Conservation (phyloP, 768 basidiomycete species). For the Lentinula boryana region DNA sequence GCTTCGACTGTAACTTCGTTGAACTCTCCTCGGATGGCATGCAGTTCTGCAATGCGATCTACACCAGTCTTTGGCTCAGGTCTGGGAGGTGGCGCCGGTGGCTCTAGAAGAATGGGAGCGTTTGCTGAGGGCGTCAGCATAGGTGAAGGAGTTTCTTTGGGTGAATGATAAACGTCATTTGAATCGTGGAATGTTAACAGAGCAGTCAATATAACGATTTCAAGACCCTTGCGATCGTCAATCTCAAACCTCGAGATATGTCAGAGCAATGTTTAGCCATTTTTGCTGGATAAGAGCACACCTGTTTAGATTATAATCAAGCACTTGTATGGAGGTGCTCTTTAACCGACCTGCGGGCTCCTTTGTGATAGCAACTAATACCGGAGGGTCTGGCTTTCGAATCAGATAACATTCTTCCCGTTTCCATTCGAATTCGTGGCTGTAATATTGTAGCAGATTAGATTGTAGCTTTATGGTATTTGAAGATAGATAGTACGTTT, state of each 20-base stretch:
- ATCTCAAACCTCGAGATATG: conserved; percentile 62
- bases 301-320: conserved; percentile 85
- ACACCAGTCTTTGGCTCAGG: conserved; percentile 61
- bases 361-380: conserved; percentile 77
- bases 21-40: conserved; percentile 58
- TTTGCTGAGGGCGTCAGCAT: background rate
- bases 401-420: conserved; percentile 78
- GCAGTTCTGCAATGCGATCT: conserved; percentile 68
- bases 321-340: conserved; percentile 62
- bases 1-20: conserved; percentile 71
- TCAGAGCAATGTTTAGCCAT: background rate
- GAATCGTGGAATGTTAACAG: conserved; percentile 73
- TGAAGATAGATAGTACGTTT: conserved; percentile 36
- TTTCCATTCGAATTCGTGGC: conserved; percentile 84
- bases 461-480: background rate
- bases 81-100: conserved; percentile 47
- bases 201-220: conserved; percentile 73
- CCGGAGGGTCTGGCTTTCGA: conserved; percentile 83
- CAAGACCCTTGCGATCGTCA: conserved; percentile 78
- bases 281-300: conserved; percentile 17
- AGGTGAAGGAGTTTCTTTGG: conserved; percentile 9
- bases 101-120: conserved; percentile 1
- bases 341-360: conserved; percentile 64
- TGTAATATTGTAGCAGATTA: conserved; percentile 19
- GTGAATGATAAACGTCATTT: conserved; percentile 48